Conservation (phyloP, 2,329 filamentous ascomycete genomes). For the Trichoderma simmonsii region DNA sequence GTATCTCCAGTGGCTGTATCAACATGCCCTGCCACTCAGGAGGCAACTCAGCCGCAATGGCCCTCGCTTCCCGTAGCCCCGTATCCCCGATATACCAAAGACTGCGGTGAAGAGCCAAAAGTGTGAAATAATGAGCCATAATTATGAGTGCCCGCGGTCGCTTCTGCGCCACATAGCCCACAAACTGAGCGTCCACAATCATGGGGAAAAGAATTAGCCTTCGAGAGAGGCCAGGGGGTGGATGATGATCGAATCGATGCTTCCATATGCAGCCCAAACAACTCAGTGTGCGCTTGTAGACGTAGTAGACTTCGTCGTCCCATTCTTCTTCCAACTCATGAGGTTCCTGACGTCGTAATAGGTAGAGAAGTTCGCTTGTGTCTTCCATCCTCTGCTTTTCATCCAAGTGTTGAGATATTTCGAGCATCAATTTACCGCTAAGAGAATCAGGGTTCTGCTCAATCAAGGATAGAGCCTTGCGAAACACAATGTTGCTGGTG, state of each 20-base stretch:
- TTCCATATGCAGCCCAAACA: conserved; percentile 24
- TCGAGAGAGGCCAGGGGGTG: conserved; percentile 8
- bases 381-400: background rate
- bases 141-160: conserved; percentile 25
- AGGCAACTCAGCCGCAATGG: background rate
- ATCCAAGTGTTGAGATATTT: background rate
- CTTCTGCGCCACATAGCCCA: conserved; percentile 22
- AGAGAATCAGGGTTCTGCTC: background rate
- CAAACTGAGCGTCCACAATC: conserved; percentile 22
- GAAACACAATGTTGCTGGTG: conserved; percentile 23
- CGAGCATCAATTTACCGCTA: background rate
- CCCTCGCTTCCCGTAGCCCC: background rate
- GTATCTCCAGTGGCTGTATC: background rate
- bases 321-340: conserved; percentile 16
- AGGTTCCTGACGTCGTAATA: background rate
- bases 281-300: conserved; percentile 23
- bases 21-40: background rate
- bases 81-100: conserved; percentile 24
- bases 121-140: conserved; percentile 25
- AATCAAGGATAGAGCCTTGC: conserved; percentile 13
- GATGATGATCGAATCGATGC: conserved; percentile 15
- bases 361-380: background rate
- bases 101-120: conserved; percentile 19
- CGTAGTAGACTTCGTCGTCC: conserved; percentile 19
- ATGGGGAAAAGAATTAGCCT: conserved; percentile 24